Evolutionary conservation across 2,329 filamentous ascomycete genomes (phyloP).

Genomic region (Cladosporium sp.): DNA sequence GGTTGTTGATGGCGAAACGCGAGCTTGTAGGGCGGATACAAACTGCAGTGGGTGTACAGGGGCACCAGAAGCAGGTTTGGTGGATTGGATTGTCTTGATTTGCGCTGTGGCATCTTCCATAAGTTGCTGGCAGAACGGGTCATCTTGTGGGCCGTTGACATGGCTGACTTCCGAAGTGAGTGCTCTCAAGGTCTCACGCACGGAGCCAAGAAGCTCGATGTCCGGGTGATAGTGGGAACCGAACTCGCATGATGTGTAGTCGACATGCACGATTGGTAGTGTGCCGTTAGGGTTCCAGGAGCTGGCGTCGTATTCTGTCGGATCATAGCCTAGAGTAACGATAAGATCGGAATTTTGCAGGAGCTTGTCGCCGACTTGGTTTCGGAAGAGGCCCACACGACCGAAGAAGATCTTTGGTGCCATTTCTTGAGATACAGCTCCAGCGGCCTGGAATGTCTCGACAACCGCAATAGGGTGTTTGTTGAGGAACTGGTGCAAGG

Average conservation of each 20-base stretch:
- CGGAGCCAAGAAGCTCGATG: constrained; percentile 41
- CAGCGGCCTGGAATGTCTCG: constrained; percentile 49
- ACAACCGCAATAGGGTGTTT: constrained; percentile 43
- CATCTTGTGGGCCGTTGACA: constrained; percentile 34
- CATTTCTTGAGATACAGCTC: constrained; percentile 41
- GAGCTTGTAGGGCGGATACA: constrained; percentile 39
- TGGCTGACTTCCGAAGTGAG: constrained; percentile 31
- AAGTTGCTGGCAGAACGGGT: constrained; percentile 32
- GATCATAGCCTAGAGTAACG: constrained; percentile 45
- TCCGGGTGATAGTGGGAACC: constrained; percentile 39
- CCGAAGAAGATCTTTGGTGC: constrained; percentile 43
- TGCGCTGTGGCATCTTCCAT: constrained; percentile 36
- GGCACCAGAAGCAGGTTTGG: constrained; percentile 21
- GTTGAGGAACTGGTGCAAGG: constrained; percentile 39
- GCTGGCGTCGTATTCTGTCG: constrained; percentile 44
- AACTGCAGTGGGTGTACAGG: constrained; percentile 45
- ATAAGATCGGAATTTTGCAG: constrained; percentile 42
- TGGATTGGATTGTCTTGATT: constrained; percentile 23
- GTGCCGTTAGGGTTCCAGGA: constrained; percentile 40
- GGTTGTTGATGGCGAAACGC: constrained; percentile 37
- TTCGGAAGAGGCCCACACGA: constrained; percentile 45
- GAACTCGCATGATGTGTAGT: constrained; percentile 39
- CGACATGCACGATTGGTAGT: constrained; percentile 42
- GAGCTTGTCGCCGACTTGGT: constrained; percentile 45
- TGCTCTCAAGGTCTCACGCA: constrained; percentile 38